phyloP scores from a whole-genome alignment of 768 basidiomycete species.

The Russula emetica region DNA sequence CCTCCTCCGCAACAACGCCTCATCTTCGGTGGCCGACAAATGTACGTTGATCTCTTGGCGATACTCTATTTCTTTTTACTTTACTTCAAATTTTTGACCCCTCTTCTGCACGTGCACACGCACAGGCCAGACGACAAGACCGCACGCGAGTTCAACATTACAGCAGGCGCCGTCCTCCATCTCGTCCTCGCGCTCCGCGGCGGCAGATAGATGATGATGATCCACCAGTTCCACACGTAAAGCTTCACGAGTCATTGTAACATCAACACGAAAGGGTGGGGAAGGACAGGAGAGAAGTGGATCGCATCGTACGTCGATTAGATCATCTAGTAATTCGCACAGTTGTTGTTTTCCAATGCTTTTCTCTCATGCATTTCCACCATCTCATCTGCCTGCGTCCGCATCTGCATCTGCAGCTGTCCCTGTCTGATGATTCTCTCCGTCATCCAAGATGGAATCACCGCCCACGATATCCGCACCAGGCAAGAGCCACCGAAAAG shows the following conservation, averaged over 20 bases:
- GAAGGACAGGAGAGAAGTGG: neutral
- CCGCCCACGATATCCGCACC: conserved; percentile 73
- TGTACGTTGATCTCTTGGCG: conserved; percentile 50
- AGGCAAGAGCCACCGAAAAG: conserved; percentile 79
- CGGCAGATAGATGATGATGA: conserved; percentile 48
- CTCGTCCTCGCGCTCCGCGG: conserved; percentile 94
- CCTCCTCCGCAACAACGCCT: conserved; percentile 94
- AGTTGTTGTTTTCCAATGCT: neutral
- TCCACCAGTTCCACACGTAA: neutral
- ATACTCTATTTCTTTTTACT: neutral
- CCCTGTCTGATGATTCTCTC: neutral
- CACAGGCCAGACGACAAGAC: conserved; percentile 90
- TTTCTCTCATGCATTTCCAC: neutral
- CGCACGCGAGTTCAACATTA: conserved; percentile 77
- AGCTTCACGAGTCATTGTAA: neutral
- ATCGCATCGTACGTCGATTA: conserved; percentile 22
- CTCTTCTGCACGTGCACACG: neutral
- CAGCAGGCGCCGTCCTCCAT: conserved; percentile 84
- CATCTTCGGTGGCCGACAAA: conserved; percentile 89
- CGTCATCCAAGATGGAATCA: neutral
- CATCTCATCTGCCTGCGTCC: neutral
- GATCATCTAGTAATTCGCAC: conserved; percentile 17
- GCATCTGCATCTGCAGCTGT: neutral
- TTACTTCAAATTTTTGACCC: neutral
- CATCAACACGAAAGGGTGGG: conserved; percentile 24